Evolutionary conservation across 352 stramenopile genomes (phyloP).

Genomic region (Pythium myriotylum): DNA sequence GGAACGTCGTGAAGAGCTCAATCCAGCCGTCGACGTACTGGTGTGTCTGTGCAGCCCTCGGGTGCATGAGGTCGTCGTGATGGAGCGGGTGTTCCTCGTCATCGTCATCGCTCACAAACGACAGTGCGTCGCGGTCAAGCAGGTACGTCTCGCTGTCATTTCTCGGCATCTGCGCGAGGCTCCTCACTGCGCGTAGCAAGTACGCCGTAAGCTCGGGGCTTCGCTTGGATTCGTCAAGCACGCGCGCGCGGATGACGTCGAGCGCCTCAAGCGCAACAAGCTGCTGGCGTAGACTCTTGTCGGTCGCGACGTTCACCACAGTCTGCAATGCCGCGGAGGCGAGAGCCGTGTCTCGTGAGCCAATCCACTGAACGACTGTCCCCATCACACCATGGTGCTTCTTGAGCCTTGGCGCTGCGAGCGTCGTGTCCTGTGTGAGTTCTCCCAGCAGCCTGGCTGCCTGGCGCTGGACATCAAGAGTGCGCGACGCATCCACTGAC

Average conservation of each 20-base stretch:
- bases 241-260: constrained; percentile 42
- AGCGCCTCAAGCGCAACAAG: constrained; percentile 43
- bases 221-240: constrained; percentile 32
- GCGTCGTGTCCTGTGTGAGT: constrained; percentile 36
- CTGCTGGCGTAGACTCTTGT: constrained; percentile 39
- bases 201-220: constrained; percentile 49
- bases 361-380: constrained; percentile 51
- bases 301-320: constrained; percentile 41
- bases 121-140: constrained; percentile 60
- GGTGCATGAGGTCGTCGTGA: constrained; percentile 59
- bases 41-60: constrained; percentile 38
- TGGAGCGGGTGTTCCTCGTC: constrained; percentile 55
- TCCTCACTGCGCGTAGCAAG: constrained; percentile 56
- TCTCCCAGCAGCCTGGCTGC: constrained; percentile 44
- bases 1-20: constrained; percentile 70
- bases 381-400: constrained; percentile 26
- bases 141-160: constrained; percentile 25
- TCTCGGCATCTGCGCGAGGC: constrained; percentile 36
- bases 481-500: constrained; percentile 9
- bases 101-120: constrained; percentile 56
- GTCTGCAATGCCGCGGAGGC: constrained; percentile 45
- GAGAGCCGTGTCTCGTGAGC: constrained; percentile 32
- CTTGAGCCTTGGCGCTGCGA: constrained; percentile 30
- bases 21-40: constrained; percentile 80
- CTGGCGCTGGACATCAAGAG: constrained; percentile 46